Evolutionary conservation across 768 basidiomycete species (phyloP), one percentile per base, ranked within the genome.

Genomic region (Pisolithus marmoratus): DNA sequence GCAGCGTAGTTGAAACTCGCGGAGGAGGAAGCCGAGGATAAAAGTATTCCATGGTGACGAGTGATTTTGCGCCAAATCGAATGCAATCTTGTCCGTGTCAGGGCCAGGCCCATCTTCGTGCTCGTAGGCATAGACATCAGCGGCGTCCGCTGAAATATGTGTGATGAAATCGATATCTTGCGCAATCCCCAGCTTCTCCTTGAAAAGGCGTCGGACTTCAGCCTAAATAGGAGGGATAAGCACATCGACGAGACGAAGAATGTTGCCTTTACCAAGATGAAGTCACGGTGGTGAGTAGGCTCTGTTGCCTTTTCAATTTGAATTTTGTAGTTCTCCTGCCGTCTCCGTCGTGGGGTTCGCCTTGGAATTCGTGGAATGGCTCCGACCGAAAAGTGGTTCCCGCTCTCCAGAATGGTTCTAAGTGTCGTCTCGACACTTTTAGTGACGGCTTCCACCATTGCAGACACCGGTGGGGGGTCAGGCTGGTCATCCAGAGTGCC

Each of bases 191-290:
- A 55, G 38, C 31, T 3, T 38, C 14, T 56, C 57, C 22, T 58
- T 58, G 42, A 58, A 58, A 6, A 56, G 38, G 3, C 14, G 44
- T 29, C 14, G 40, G 23, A 57, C 50, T 45, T 58, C 48, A 2
- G n/a, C 42, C 56, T 57, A 26, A 26, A 26, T 26, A 38, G 11
- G n/a, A n/a, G 38, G 3, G 38, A n/a, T 40, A 2, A 40, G 38
- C n/a, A n/a, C 17, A n/a, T 40, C 38, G n/a, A 40, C 7, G 38
- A 40, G 38, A 40, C 4, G 8, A 40, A 17, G 38, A 40, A n/a
- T 2, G 17, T n/a, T 17, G 8, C 3, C 17, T 7, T 40, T 40
- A 51, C 54, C 55, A 57, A 42, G 22, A 54, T 45, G 1, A 54
- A 57, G 29, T 48, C 27, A 7, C 27, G 41, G 23, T 57, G 22